These are phyloP conservation scores for Yarrowia osloensis DNA, from an alignment of 805 yeast species.

Conservation along the genomic window DNA sequence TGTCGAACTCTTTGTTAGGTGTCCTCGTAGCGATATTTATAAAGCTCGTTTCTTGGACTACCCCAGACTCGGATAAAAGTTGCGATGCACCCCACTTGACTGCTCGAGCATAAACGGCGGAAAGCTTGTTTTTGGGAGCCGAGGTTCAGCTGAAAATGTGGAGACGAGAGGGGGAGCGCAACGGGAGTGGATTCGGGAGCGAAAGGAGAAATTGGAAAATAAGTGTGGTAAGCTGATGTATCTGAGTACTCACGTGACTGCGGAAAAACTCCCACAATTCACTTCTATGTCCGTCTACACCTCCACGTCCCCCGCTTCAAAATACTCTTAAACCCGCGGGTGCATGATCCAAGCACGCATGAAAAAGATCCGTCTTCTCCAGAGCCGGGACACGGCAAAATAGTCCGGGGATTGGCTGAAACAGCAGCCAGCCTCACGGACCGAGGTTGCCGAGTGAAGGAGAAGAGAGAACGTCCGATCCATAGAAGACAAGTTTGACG, in stretches of 20 bases:
- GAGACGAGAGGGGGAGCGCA: not conserved
- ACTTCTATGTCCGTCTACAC: not conserved
- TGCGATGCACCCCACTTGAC: constrained; percentile 13
- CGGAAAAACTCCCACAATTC: too few relatives aligned
- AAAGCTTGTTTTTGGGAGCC: constrained; percentile 1
- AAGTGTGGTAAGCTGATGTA: too few relatives aligned
- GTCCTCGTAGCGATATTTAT: not conserved
- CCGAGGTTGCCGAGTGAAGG: not conserved
- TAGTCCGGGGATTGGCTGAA: not conserved
- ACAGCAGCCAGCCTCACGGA: not conserved
- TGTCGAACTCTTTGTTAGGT: not conserved
- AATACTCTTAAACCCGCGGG: not conserved
- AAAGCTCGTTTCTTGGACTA: not conserved
- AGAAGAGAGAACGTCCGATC: too few relatives aligned
- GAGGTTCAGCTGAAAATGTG: not conserved
- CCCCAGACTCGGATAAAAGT: constrained; percentile 25
- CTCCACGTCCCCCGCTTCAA: not conserved
- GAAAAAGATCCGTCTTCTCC: not conserved
- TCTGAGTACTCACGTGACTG: too few relatives aligned
- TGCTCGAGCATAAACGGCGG: not conserved
- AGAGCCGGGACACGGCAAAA: not conserved
- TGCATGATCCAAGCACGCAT: constrained; percentile 6
- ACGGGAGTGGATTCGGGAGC: too few relatives aligned
- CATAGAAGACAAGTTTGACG: too few relatives aligned
- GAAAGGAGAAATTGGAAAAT: too few relatives aligned